These are phyloP conservation scores for Trichophyton schoenleinii DNA, from an alignment of 2,329 filamentous ascomycete species.

Conservation along the genomic window DNA sequence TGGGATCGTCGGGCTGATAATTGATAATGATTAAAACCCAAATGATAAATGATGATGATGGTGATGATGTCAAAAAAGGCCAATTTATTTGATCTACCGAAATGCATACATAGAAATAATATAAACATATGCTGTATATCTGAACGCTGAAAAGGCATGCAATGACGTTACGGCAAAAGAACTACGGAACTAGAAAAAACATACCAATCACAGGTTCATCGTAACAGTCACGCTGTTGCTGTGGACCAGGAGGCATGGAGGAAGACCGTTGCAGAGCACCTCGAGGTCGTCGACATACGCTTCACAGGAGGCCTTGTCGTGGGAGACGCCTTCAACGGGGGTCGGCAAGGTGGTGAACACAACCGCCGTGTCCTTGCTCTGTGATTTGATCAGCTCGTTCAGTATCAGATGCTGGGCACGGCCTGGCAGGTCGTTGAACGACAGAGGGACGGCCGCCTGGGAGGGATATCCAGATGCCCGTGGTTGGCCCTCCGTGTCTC, in stretches of 20 bases:
- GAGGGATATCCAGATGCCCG: slow-evolving; percentile 40
- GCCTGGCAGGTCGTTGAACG: slow-evolving; percentile 76
- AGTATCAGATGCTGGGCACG: slow-evolving; percentile 75
- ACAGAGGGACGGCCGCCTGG: slow-evolving; percentile 54
- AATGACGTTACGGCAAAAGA: neutral
- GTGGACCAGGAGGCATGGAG: slow-evolving; percentile 65
- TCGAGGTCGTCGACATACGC: slow-evolving; percentile 67
- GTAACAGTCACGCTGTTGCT: slow-evolving; percentile 84
- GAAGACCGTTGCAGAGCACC: slow-evolving; percentile 62
- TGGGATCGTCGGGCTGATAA: too few species aligned
- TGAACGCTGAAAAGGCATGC: neutral
- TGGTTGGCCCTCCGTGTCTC: neutral
- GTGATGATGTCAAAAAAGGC: neutral
- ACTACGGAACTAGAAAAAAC: slow-evolving; percentile 2
- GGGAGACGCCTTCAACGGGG: slow-evolving; percentile 61
- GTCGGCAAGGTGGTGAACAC: slow-evolving; percentile 74
- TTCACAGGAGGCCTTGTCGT: slow-evolving; percentile 56
- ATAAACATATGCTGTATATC: neutral
- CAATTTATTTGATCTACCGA: neutral
- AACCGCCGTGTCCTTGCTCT: slow-evolving; percentile 61
- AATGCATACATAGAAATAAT: neutral
- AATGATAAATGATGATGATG: too few species aligned
- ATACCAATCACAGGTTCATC: slow-evolving; percentile 28
- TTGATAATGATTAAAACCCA: too few species aligned
- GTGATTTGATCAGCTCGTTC: slow-evolving; percentile 64